Base-by-base conservation (phyloP, 352 stramenopile genomes). In the Globisporangium emineosum region DNA sequence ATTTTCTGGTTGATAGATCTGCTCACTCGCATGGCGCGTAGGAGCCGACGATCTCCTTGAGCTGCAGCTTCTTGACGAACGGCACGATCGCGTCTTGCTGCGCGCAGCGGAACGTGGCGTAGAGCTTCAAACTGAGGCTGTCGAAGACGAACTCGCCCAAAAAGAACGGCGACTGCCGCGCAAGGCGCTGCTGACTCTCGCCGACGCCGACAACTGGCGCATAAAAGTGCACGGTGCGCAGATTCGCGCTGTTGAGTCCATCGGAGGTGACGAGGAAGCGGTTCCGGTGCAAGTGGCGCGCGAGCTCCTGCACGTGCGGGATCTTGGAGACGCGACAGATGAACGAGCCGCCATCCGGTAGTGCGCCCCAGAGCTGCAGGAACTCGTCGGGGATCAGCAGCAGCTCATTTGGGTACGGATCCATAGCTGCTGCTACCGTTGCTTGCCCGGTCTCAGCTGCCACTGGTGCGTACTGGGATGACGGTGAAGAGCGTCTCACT, bases 121-220 rank as follows among this genome's bases (percentile, higher is more conserved):
- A 72, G 15, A 94, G 54, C 58, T 89, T 89, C 2, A 90, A 60
- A 29, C 70, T 86, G 21, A 91, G 67, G 23, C 79, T 90, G 67
- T 93, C 80, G 65, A 93, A 86, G 49, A 83, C 61, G 35, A 91
- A 89, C 53, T 89, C 83, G 0, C 75, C 77, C 37, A 92, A 72
- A 57, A 90, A 92, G 35, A 81, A 79, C 10, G 61, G 60, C 23
- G 66, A n/a, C 32, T 8, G n/a, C n/a, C n/a, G 37, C 37, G 37
- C 37, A 43, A 61, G 33, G 25, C 0, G 23, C 8, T 33, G n/a
- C n/a, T n/a, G n/a, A n/a, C n/a, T n/a, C n/a, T n/a, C n/a, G n/a
- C n/a, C n/a, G 6, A n/a, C 4, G n/a, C 57, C 55, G 0, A 42
- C 21, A 21, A 75, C 60, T 3, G 77, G 61, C 1, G 79, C 74